These are phyloP conservation scores for Phaeoacremonium minimum DNA, from an alignment of 2,329 filamentous ascomycete genomes.

Conservation along the genomic window DNA sequence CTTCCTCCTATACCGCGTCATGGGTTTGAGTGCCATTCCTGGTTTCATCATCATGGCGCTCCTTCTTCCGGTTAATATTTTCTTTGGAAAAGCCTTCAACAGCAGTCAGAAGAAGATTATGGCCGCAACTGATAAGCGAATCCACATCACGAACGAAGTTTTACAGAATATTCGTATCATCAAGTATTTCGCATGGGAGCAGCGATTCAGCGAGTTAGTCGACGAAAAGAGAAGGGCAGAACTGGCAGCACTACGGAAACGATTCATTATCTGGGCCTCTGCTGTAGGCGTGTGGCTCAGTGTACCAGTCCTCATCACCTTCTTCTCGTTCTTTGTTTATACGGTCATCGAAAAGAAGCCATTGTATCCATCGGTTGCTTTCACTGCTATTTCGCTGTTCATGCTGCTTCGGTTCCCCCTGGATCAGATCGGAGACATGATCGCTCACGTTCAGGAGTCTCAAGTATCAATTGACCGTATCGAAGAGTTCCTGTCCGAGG, in stretches of 20 bases:
- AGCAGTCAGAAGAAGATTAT: slow-evolving; percentile 87
- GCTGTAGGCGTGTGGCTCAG: slow-evolving; percentile 97
- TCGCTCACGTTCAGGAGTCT: slow-evolving; percentile 94
- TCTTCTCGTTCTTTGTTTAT: slow-evolving; percentile 92
- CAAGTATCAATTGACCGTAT: slow-evolving; percentile 97
- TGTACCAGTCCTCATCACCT: slow-evolving; percentile 90
- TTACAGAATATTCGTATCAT: slow-evolving; percentile 97
- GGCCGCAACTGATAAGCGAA: slow-evolving; percentile 88
- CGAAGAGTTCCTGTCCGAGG: slow-evolving; percentile 87
- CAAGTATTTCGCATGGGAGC: slow-evolving; percentile 99
- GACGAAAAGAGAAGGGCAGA: slow-evolving; percentile 83
- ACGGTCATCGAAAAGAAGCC: slow-evolving; percentile 86
- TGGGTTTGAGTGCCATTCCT: slow-evolving; percentile 90
- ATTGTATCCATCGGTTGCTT: slow-evolving; percentile 86
- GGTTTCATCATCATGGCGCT: slow-evolving; percentile 87
- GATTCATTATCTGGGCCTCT: slow-evolving; percentile 87
- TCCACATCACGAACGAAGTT: slow-evolving; percentile 94
- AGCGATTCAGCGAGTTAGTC: slow-evolving; percentile 79
- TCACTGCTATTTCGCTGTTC: slow-evolving; percentile 94
- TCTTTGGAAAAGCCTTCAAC: slow-evolving; percentile 80
- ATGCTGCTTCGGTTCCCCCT: slow-evolving; percentile 88
- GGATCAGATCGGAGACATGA: slow-evolving; percentile 97
- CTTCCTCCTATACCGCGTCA: slow-evolving; percentile 77
- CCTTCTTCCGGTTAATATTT: slow-evolving; percentile 85
- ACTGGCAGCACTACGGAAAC: slow-evolving; percentile 69